Evolutionary conservation across 2,329 filamentous ascomycete species (phyloP).

Genomic region (Nothophoma quercina): DNA sequence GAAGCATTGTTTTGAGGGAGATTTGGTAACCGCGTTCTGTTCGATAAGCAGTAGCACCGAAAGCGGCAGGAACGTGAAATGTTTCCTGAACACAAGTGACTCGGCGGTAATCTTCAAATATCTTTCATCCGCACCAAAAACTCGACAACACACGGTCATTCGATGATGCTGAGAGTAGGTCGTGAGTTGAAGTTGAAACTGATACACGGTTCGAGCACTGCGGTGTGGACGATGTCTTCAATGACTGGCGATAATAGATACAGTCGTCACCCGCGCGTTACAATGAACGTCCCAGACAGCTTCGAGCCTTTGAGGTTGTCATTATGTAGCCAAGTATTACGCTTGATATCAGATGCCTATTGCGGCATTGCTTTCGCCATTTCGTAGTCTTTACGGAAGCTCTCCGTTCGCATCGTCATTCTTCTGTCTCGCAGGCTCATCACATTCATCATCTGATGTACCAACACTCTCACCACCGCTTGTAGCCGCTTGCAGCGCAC

Average conservation of each 20-base stretch:
- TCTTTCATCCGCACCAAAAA: conserved; percentile 1
- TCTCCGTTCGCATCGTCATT: neutral
- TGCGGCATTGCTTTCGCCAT: neutral
- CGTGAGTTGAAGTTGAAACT: too few species aligned
- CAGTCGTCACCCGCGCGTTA: too few species aligned
- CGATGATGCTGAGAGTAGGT: too few species aligned
- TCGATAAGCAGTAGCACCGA: conserved; percentile 1
- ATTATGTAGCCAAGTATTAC: too few species aligned
- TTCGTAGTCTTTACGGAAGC: neutral
- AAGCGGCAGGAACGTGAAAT: neutral
- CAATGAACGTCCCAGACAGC: too few species aligned
- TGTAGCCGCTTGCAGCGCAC: neutral
- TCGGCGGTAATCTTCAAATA: conserved; percentile 4
- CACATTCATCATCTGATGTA: neutral
- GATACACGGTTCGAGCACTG: too few species aligned
- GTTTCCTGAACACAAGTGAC: neutral
- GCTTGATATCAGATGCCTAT: too few species aligned
- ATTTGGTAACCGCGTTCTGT: neutral
- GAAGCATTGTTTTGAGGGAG: too few species aligned
- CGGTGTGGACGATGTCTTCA: too few species aligned
- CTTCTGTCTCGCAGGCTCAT: neutral
- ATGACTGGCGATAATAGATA: too few species aligned
- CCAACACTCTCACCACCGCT: neutral
- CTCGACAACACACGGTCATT: too few species aligned
- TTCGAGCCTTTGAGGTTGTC: too few species aligned